A percentile compares a stretch with the other conserved stretches of the same genome.
phyloP scores from a whole-genome alignment of 2,329 filamentous ascomycete species.

The Samsoniella hepiali region DNA sequence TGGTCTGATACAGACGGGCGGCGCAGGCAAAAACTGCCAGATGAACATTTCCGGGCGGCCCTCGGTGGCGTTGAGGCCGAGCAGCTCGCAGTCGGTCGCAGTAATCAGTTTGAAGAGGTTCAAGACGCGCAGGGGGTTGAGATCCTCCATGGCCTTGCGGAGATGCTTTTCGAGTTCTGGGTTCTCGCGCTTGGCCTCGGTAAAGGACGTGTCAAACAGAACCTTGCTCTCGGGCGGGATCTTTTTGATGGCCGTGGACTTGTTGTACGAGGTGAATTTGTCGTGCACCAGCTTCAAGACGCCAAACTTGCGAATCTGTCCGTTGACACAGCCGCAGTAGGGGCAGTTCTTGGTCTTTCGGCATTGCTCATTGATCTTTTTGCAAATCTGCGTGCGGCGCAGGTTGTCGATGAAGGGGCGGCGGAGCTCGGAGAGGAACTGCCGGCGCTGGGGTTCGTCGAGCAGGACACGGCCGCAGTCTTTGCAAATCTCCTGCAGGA shows the following conservation, averaged over 20 bases:
- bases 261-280: constrained; percentile 84
- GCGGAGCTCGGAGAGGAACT: constrained; percentile 76
- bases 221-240: constrained; percentile 76
- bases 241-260: constrained; percentile 84
- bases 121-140: constrained; percentile 83
- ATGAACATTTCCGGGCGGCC: constrained; percentile 94
- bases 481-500: constrained; percentile 95
- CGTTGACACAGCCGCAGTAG: constrained; percentile 78
- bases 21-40: constrained; percentile 93
- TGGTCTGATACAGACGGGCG: constrained; percentile 89
- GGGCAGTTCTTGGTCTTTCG: constrained; percentile 81
- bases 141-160: constrained; percentile 88
- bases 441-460: constrained; percentile 72
- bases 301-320: constrained; percentile 85
- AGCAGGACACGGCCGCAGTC: constrained; percentile 81
- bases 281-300: constrained; percentile 94
- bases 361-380: constrained; percentile 85
- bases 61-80: constrained; percentile 82
- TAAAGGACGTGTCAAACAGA: constrained; percentile 82
- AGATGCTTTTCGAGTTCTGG: constrained; percentile 86
- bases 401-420: constrained; percentile 83
- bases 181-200: constrained; percentile 71
- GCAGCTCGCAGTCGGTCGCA: constrained; percentile 80
- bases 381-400: constrained; percentile 76
- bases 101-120: constrained; percentile 90